Base-by-base conservation (phyloP, 1,284 basidiomycete species). In the Heliocybe sulcata region DNA sequence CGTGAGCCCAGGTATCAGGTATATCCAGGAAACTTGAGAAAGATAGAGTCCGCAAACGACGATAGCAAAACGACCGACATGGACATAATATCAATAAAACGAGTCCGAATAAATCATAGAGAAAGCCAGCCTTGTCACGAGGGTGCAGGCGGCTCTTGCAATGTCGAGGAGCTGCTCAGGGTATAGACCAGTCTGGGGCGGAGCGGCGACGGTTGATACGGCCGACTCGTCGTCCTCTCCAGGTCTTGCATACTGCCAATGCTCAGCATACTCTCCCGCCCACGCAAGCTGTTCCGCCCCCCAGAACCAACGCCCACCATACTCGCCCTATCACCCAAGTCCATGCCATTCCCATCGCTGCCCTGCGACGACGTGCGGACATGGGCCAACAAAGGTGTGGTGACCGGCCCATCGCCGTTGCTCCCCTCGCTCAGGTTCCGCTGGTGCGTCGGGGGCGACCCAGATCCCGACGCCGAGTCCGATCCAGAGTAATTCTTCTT, bases 381-480 rank as follows among this genome's bases (percentile, higher is more conserved):
- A 45, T 69, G 65, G 42, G 65, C 61, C 31, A 71, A 65, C 31
- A 78, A 59, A 8, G 75, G 70, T 33, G 67, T 60, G 4, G 62
- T 61, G n/a, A 61, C 52, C 51, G 56, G 45, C 9, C 58, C 31
- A 16, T 65, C 67, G 52, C 66, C 64, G 60, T 27, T 60, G 63
- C 2, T 72, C 69, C 59, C 56, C 52, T 60, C 56, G 25, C 60
- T 55, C 47, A 64, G 54, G 51, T 61, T 57, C 27, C 54, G 60
- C 19, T 52, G 47, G 29, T 59, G 60, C 20, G 33, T 50, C 6
- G 33, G 54, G 45, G 11, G 61, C 56, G 38, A 35, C 52, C 57
- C 38, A 10, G 56, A 54, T 29, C 59, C 35, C n/a, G 35, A 45
- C 20, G 54, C 52, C 26, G 47, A 11, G 45, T 55, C 27, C 54